These are phyloP conservation scores for Aphanoascus verrucosus DNA, from an alignment of 2,329 filamentous ascomycete species.

Conservation along the genomic window DNA sequence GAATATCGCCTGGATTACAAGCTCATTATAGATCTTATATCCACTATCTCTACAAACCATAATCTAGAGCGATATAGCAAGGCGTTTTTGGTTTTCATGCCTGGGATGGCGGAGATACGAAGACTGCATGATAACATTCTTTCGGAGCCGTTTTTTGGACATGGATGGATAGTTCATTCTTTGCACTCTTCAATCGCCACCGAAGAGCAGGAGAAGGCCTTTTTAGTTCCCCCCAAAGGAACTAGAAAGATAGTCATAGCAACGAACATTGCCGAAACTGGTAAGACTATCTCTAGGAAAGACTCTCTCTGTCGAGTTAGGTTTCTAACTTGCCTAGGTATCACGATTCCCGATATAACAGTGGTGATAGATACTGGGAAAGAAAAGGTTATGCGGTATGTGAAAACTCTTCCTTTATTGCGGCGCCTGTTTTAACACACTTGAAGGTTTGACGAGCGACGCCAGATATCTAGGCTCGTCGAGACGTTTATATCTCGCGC, in stretches of 20 bases:
- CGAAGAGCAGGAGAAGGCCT: constrained; percentile 91
- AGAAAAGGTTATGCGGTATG: constrained; percentile 74
- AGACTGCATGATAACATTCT: constrained; percentile 75
- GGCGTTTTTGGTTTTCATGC: constrained; percentile 87
- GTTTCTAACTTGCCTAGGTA: constrained; percentile 33
- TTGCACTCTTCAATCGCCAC: constrained; percentile 91
- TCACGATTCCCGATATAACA: constrained; percentile 95
- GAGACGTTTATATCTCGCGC: constrained; percentile 93
- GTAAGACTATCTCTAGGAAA: constrained; percentile 29
- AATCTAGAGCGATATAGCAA: constrained; percentile 64
- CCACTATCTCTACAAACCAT: constrained; percentile 60
- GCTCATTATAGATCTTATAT: constrained; percentile 68
- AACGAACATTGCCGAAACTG: constrained; percentile 96
- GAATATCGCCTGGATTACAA: constrained; percentile 89
- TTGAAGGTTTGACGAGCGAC: constrained; percentile 70
- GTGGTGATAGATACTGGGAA: constrained; percentile 95
- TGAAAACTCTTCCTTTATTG: background rate
- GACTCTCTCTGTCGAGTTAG: background rate
- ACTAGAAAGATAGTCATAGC: constrained; percentile 87
- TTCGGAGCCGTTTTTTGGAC: constrained; percentile 62
- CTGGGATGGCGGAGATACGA: constrained; percentile 86
- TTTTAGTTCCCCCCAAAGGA: constrained; percentile 70
- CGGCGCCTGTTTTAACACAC: constrained; percentile 1
- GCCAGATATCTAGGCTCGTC: constrained; percentile 79
- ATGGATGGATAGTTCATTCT: constrained; percentile 74